Percentiles rank a stretch among this genome's conserved stretches.
Conservation (phyloP, 768 basidiomycete species). For the Boletus sensibilis region DNA sequence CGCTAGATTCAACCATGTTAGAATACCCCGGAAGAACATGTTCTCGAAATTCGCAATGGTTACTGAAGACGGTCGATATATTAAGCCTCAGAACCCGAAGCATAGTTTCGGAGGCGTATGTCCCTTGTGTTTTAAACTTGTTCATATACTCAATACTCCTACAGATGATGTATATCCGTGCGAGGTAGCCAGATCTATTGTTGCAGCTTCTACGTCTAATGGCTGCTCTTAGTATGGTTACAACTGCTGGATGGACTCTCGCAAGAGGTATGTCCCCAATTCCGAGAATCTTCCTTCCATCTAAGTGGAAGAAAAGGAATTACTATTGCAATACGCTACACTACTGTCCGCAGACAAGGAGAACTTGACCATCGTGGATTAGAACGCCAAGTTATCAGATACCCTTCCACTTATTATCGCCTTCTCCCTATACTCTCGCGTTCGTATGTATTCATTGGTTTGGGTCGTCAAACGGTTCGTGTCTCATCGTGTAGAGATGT, state of each 20-base stretch:
- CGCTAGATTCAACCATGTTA: slow-evolving; percentile 61
- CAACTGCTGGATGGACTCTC: slow-evolving; percentile 56
- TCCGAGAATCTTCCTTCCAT: background rate
- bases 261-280: slow-evolving; percentile 51
- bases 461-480: slow-evolving; percentile 60
- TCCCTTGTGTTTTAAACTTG: slow-evolving; percentile 6
- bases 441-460: slow-evolving; percentile 65
- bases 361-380: slow-evolving; percentile 47
- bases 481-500: background rate
- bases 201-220: background rate
- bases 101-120: slow-evolving; percentile 73
- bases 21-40: slow-evolving; percentile 70
- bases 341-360: slow-evolving; percentile 71
- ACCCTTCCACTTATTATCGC: slow-evolving; percentile 73
- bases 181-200: slow-evolving; percentile 40
- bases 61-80: slow-evolving; percentile 61
- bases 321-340: slow-evolving; percentile 63
- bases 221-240: slow-evolving; percentile 53
- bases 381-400: slow-evolving; percentile 66
- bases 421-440: slow-evolving; percentile 68
- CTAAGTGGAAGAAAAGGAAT: slow-evolving; percentile 44
- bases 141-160: background rate
- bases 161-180: slow-evolving; percentile 74
- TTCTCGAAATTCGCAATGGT: slow-evolving; percentile 72
- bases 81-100: slow-evolving; percentile 69